Percentiles rank a stretch among this genome's conserved stretches.
phyloP scores from a whole-genome alignment of 2,329 filamentous ascomycete species.

The Diaporthe australafricana region DNA sequence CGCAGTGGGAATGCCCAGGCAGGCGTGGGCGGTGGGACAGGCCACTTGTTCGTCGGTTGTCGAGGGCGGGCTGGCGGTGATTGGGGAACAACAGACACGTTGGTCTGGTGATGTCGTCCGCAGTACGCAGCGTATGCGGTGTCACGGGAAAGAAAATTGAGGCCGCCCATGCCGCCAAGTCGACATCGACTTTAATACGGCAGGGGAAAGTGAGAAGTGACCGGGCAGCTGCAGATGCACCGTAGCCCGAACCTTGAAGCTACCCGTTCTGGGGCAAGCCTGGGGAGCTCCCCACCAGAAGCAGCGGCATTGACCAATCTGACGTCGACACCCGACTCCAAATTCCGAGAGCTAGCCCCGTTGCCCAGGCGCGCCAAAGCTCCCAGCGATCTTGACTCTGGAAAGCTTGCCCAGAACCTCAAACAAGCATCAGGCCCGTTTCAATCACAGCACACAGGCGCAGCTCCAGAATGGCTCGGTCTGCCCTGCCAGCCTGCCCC shows the following conservation, averaged over 20 bases:
- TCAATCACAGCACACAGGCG: constrained; percentile 15
- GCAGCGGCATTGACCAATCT: constrained; percentile 31
- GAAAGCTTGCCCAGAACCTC: not conserved
- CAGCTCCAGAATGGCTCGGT: not conserved
- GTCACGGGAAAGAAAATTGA: constrained; percentile 17
- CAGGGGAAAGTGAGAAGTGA: constrained; percentile 20
- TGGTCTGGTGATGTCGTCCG: constrained; percentile 22
- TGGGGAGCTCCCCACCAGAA: constrained; percentile 25
- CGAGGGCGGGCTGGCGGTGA: not conserved
- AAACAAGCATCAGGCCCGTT: constrained; percentile 22
- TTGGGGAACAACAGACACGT: not conserved
- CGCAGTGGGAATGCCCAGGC: not conserved
- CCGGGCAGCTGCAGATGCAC: constrained; percentile 7
- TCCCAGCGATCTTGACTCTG: constrained; percentile 19
- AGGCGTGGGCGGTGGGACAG: constrained; percentile 10
- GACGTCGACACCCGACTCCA: not conserved
- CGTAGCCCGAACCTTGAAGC: constrained; percentile 1
- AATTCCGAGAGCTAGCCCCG: constrained; percentile 1
- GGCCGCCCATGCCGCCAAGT: constrained; percentile 36
- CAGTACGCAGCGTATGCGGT: constrained; percentile 4
- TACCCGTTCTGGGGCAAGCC: constrained; percentile 15
- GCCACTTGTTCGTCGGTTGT: not conserved
- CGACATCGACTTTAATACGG: not conserved
- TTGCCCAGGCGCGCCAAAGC: constrained; percentile 24
- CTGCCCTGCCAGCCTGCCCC: not conserved